Percentiles rank a stretch among this genome's conserved stretches.
Evolutionary conservation across 1,284 basidiomycete genomes (phyloP).

Genomic region (Athelia sp.): DNA sequence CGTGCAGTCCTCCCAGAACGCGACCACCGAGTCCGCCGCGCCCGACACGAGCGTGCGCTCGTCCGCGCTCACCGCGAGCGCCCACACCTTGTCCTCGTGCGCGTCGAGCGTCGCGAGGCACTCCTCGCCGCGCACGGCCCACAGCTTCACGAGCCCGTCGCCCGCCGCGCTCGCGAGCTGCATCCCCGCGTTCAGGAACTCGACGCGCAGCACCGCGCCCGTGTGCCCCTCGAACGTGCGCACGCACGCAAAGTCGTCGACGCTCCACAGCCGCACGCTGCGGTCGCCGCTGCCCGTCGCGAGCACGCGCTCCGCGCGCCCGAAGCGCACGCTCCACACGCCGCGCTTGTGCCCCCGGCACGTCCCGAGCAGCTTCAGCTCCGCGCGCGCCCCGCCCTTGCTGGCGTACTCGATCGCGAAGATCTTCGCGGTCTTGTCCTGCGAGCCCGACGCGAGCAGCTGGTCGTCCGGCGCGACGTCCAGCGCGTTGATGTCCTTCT

Average conservation of each 20-base stretch:
- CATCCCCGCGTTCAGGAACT: conserved; percentile 81
- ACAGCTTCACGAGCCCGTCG: conserved; percentile 94
- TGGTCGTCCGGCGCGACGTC: conserved; percentile 91
- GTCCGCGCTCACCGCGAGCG: conserved; percentile 74
- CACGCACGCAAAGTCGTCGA: conserved; percentile 87
- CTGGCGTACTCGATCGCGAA: conserved; percentile 73
- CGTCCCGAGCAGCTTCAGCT: conserved; percentile 76
- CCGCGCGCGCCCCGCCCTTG: conserved; percentile 48
- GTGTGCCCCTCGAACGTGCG: conserved; percentile 98
- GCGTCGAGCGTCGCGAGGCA: conserved; percentile 90
- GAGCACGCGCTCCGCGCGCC: conserved; percentile 76
- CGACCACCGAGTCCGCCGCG: conserved; percentile 90
- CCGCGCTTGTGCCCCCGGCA: conserved; percentile 97
- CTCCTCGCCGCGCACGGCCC: conserved; percentile 89
- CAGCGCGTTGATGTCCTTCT: conserved; percentile 98
- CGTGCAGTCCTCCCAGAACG: conserved; percentile 93
- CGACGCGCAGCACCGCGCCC: conserved; percentile 92
- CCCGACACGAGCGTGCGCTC: conserved; percentile 85
- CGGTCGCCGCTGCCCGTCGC: conserved; percentile 95
- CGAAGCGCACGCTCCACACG: conserved; percentile 93
- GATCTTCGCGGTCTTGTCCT: conserved; percentile 93
- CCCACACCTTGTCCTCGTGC: conserved; percentile 97
- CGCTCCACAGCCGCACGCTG: conserved; percentile 89
- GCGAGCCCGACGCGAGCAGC: conserved; percentile 89
- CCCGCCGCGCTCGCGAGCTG: conserved; percentile 88